These are phyloP conservation scores for Tricholoma saponaceum DNA, from an alignment of 768 basidiomycete genomes.

Conservation along the genomic window DNA sequence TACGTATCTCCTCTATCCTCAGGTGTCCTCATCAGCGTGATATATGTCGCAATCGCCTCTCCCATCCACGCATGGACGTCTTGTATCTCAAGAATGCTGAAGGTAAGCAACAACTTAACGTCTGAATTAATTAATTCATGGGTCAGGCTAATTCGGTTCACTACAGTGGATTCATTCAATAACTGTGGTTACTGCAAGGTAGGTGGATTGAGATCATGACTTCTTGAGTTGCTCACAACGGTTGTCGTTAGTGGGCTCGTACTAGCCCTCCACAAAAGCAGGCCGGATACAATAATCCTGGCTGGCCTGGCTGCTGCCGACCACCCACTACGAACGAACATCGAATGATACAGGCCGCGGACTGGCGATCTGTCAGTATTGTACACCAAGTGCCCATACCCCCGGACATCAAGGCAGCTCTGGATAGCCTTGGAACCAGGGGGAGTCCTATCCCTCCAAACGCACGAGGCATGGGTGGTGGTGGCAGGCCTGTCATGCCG, in stretches of 20 bases:
- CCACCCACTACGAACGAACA: constrained; percentile 58
- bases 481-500: constrained; percentile 28
- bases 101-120: constrained; percentile 41
- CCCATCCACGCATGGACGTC: constrained; percentile 76
- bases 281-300: constrained; percentile 61
- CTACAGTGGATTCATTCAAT: constrained; percentile 72
- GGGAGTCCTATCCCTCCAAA: constrained; percentile 27
- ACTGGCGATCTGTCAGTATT: constrained; percentile 77
- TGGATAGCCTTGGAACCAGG: constrained; percentile 50
- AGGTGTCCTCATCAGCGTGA: constrained; percentile 79
- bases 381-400: constrained; percentile 76
- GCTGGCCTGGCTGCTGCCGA: constrained; percentile 91
- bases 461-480: constrained; percentile 24
- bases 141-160: constrained; percentile 11
- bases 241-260: constrained; percentile 60
- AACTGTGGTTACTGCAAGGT: constrained; percentile 93
- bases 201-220: constrained; percentile 19
- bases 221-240: constrained; percentile 21
- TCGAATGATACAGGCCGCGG: constrained; percentile 61
- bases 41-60: constrained; percentile 67
- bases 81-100: constrained; percentile 85
- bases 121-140: constrained; percentile 7
- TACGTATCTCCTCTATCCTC: constrained; percentile 18
- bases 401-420: constrained; percentile 59
- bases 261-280: constrained; percentile 50